Conservation (phyloP, 441 rosid species). For the Adansonia rubrostipa region DNA sequence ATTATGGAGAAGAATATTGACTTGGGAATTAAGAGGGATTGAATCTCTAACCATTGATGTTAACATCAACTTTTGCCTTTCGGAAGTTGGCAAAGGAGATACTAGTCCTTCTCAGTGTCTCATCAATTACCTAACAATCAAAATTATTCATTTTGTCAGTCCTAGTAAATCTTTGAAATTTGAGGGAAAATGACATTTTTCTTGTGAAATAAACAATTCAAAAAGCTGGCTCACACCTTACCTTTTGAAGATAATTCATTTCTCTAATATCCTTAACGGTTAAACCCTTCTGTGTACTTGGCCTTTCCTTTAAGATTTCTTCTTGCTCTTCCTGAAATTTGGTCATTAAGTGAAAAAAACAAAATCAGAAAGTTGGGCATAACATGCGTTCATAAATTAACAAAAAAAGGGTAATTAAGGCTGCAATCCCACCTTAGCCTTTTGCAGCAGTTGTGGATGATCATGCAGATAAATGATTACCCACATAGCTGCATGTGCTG, state of each 20-base stretch:
- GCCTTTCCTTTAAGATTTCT: conserved; percentile 30
- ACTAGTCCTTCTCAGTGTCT: conserved; percentile 27
- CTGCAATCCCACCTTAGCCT: conserved; percentile 31
- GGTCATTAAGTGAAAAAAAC: not conserved
- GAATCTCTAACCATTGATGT: conserved; percentile 28
- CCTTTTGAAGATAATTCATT: conserved; percentile 34
- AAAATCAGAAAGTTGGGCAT: not conserved
- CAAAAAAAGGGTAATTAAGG: not conserved
- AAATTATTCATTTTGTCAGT: not conserved
- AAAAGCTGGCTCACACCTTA: not conserved
- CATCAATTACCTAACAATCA: conserved; percentile 25
- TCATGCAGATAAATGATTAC: conserved; percentile 23
- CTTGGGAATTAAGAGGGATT: not conserved
- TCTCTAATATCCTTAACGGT: conserved; percentile 30
- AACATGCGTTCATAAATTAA: too few species aligned
- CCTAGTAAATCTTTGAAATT: conserved; percentile 1
- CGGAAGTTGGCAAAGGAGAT: conserved; percentile 23
- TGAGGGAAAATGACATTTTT: not conserved
- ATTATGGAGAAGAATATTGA: not conserved
- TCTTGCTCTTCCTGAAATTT: conserved; percentile 29
- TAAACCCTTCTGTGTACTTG: conserved; percentile 29
- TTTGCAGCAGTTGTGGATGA: conserved; percentile 31
- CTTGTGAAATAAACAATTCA: not conserved
- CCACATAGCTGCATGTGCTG: conserved; percentile 38
- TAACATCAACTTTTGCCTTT: conserved; percentile 27